Conservation (phyloP, 2,329 filamentous ascomycete species). For the Pseudomassariella vexata region DNA sequence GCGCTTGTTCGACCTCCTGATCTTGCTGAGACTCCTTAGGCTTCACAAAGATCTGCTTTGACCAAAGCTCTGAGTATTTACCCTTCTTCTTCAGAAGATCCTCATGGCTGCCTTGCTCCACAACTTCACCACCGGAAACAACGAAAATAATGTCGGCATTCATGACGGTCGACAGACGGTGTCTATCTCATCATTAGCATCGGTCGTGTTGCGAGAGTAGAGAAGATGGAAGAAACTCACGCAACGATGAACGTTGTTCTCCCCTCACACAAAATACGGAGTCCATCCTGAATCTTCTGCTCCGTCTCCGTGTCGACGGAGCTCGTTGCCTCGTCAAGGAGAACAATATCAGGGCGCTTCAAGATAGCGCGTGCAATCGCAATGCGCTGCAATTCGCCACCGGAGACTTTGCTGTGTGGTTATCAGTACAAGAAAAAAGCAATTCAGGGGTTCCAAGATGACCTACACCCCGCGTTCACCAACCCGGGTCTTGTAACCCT, state of each 20-base stretch:
- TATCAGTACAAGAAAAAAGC: slow-evolving; percentile 8
- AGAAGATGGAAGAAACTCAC: slow-evolving; percentile 27
- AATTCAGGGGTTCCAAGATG: not conserved
- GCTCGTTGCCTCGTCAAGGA: slow-evolving; percentile 75
- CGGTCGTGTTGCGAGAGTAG: too few species aligned
- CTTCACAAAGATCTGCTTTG: slow-evolving; percentile 52
- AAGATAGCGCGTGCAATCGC: slow-evolving; percentile 68
- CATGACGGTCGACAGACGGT: slow-evolving; percentile 66
- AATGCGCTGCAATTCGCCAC: slow-evolving; percentile 61
- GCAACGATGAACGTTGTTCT: slow-evolving; percentile 65
- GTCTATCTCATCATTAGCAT: slow-evolving; percentile 32
- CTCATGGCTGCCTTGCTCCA: slow-evolving; percentile 58
- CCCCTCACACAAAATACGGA: slow-evolving; percentile 50
- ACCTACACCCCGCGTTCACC: slow-evolving; percentile 45
- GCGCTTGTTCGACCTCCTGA: slow-evolving; percentile 15
- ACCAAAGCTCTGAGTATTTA: slow-evolving; percentile 61
- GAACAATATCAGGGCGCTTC: slow-evolving; percentile 67
- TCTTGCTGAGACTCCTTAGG: slow-evolving; percentile 35
- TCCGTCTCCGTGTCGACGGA: slow-evolving; percentile 68
- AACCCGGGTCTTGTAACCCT: slow-evolving; percentile 47
- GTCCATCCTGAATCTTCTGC: slow-evolving; percentile 59
- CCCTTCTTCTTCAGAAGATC: slow-evolving; percentile 52
- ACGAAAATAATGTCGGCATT: slow-evolving; percentile 64
- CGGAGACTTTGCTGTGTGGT: slow-evolving; percentile 50
- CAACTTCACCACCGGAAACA: slow-evolving; percentile 54